Base-by-base conservation (phyloP, 2,329 filamentous ascomycete genomes). In the Ceratocystis eucalypticola region DNA sequence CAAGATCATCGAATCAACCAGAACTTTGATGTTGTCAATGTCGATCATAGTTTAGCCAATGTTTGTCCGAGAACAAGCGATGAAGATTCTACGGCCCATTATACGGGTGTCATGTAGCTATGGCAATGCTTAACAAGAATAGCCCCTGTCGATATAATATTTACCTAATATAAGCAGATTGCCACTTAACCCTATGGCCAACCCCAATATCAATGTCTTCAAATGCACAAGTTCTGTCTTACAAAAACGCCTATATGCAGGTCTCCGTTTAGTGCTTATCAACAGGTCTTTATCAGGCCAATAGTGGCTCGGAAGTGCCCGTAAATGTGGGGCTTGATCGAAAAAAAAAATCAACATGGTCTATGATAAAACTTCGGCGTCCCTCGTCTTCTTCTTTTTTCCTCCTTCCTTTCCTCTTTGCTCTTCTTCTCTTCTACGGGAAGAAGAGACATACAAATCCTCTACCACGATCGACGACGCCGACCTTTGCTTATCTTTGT, bases 391-490 rank as follows among this genome's bases (percentile, higher is more conserved):
- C 71, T 71, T 70, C 71, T 69, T 70, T 71, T 68, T 71, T 70
- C 71, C 71, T 71, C 70, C 69, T 76, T 75, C 73, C 61, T 74
- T 72, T 72, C 72, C 71, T 74, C 75, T 72, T 74, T 75, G 76
- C 72, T 75, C 77, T 75, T 73, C 74, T 77, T 78, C 75, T 72
- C 78, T 79, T 75, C 76, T 77, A 77, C 76, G 79, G 79, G 79
- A 80, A 80, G 79, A 80, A 80, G 78, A 78, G 75, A 75, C 72
- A 69, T 73, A 76, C 75, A 76, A 75, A 70, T 66, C 69, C 70
- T 67, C 71, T 71, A 72, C 62, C 67, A 68, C 67, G 64, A 72
- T 69, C 65, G 67, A 72, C 65, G 67, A 72, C 68, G 67, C 68
- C 69, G 59, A 66, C 68, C 68, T 70, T 74, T 71, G 70, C 72